A percentile compares a stretch with the other conserved stretches of the same genome.
Conservation (phyloP, 371 early-diverging fungal genomes). For the Globomyces sp. region DNA sequence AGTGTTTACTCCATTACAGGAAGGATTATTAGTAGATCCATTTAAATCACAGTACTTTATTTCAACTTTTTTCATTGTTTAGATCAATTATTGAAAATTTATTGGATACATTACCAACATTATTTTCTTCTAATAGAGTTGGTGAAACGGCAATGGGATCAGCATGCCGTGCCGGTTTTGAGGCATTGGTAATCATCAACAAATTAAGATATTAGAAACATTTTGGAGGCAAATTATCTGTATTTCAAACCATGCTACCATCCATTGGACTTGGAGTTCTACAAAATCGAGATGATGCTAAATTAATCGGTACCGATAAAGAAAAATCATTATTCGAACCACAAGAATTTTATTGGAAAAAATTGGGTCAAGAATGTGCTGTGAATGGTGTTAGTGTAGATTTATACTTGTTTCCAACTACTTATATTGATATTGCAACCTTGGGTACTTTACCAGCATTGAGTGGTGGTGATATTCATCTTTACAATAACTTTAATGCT, state of each 20-base stretch:
- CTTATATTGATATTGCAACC: constrained; percentile 87
- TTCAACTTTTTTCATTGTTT: no score
- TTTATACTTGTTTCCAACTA: constrained; percentile 81
- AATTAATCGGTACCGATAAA: constrained; percentile 84
- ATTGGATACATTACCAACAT: constrained; percentile 73
- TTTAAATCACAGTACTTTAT: constrained; percentile 46
- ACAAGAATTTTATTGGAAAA: constrained; percentile 79
- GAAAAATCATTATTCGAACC: constrained; percentile 83
- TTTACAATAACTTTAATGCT: constrained; percentile 74
- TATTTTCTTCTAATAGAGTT: constrained; percentile 75
- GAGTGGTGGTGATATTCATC: constrained; percentile 86
- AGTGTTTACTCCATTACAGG: constrained; percentile 87
- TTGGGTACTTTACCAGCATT: constrained; percentile 69
- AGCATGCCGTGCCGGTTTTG: constrained; percentile 71
- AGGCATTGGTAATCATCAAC: constrained; percentile 61
- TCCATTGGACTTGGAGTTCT: constrained; percentile 83
- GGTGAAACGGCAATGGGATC: constrained; percentile 81
- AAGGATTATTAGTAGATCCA: constrained; percentile 86
- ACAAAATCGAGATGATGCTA: constrained; percentile 81
- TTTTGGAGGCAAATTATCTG: constrained; percentile 80
- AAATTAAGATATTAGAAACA: constrained; percentile 43
- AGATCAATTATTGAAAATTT: constrained; percentile 71
- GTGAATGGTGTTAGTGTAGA: constrained; percentile 80
- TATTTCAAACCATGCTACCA: constrained; percentile 84
- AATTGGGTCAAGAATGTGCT: constrained; percentile 75